Evolutionary conservation across 2,329 filamentous ascomycete species (phyloP), one percentile per base, ranked within the genome.

Genomic region (Diplodia scrobiculata): DNA sequence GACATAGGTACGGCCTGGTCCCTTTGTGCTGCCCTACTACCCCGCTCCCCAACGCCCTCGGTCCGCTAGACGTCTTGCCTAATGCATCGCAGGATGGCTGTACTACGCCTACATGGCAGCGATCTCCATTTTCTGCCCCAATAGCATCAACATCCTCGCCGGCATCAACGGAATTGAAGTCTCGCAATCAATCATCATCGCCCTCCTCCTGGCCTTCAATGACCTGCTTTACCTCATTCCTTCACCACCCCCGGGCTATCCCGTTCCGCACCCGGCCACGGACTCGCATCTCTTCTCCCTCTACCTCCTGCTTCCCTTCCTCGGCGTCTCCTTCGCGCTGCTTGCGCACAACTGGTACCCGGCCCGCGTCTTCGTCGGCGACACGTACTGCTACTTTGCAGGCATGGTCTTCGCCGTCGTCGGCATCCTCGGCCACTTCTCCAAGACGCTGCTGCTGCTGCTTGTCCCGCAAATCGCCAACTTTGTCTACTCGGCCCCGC

Each of bases 161-260:
- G 95, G 95, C n/a, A 91, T 99, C 79, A 99, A 99, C 78, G 95
- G 95, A 65, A 95, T 99, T 76, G 95, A 99, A 78, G 95, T 98
- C 65, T 88, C 90, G 11, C 95, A 99, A 80, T 97, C 92, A 67
- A 83, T 99, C 69, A 91, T 97, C 69, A 91, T 99, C 75, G 94
- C 93, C 29, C 78, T 88, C 63, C 85, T 98, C 60, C 86, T 99
- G 70, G 86, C 89, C 67, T 80, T 92, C 76, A 99, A 99, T 80
- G 95, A 98, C 77, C 82, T 85, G 63, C 84, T 98, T 69, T 99
- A 98, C 79, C 86, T 98, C 59, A 79, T 83, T 3, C 86, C 86
- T 1, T 83, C 91, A 68, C 89, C 89, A 0, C 71, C 88, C 0
- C 47, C 65, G 11, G 54, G 55, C 65, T 66, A 62, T 36, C 87